A percentile compares a stretch with the other conserved stretches of the same genome.
These are phyloP conservation scores for Phytophthora cajani DNA, from an alignment of 352 stramenopile species.

Conservation along the genomic window DNA sequence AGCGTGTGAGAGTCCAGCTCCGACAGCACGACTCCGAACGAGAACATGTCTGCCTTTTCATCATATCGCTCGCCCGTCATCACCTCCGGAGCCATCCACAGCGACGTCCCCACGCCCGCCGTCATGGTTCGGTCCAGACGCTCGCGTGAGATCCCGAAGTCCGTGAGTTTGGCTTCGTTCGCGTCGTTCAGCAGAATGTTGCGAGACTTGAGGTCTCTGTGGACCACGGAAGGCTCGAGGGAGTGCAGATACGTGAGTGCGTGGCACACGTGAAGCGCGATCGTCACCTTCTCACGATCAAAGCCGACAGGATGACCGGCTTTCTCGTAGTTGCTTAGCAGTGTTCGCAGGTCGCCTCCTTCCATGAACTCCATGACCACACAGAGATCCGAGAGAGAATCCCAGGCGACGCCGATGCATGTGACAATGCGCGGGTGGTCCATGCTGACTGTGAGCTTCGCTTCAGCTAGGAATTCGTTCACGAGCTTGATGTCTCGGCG, in stretches of 20 bases:
- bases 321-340: conserved; percentile 12
- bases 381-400: conserved; percentile 20
- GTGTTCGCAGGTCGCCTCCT: conserved; percentile 1
- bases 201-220: conserved; percentile 46
- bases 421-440: conserved; percentile 12
- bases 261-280: conserved; percentile 38
- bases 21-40: conserved; percentile 56
- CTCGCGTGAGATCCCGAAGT: conserved; percentile 24
- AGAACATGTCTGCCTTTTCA: conserved; percentile 62
- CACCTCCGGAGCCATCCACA: conserved; percentile 26
- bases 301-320: not conserved
- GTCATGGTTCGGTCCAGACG: conserved; percentile 12
- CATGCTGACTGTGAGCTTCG: conserved; percentile 15
- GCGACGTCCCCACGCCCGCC: not conserved
- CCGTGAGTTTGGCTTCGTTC: conserved; percentile 41
- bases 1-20: conserved; percentile 54
- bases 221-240: conserved; percentile 38
- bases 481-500: conserved; percentile 16
- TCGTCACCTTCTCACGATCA: conserved; percentile 22
- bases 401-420: conserved; percentile 14
- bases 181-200: conserved; percentile 41
- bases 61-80: conserved; percentile 13
- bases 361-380: conserved; percentile 22
- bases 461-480: conserved; percentile 16
- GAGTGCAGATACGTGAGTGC: conserved; percentile 51